Evolutionary conservation across 225 moss, liverwort and hornwort genomes (phyloP), one percentile per base, ranked within the genome.

Genomic region (Antitrichia curtipendula): DNA sequence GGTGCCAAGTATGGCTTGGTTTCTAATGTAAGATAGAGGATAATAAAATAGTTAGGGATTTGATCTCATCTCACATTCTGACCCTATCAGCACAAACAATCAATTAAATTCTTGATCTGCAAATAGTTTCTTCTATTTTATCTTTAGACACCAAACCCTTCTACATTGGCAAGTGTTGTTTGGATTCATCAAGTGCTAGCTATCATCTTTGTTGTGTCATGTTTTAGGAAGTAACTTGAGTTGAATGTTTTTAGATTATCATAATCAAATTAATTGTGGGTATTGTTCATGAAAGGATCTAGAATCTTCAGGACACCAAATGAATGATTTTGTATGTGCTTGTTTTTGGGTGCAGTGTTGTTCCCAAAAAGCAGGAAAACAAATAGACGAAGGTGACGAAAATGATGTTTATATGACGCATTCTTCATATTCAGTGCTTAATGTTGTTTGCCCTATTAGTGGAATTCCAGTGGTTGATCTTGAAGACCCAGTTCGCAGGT

Each of bases 401-500:
- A 86, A 24, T 82, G 88, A 92, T 81, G 80, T 88, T 27, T 85
- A 89, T 3, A 85, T 92, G 86, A 90, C 87, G 3, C 80, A 90
- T 59, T 90, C 90, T 36, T 88, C 88, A 21, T 92, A 92, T 59
- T 92, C 88, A 0, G 28, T 88, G 47, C 59, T 92, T 31, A 92
- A 94, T 73, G 75, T 94, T 40, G 88, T 92, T 73, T 94, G 94
- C 27, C 94, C 94, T 64, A 2, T 92, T 2, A 94, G 92, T 3
- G 83, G 91, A 11, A 89, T 92, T 24, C 90, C 88, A 40, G 88
- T 92, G 23, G 88, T 90, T 68, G 91, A 92, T n/a, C 92, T 92
- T 34, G 85, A 91, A 5, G 60, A 94, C 41, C 94, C 91, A 87
- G 83, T 88, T 75, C 88, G 92, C n/a, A 94, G 94, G 94, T 92